Evolutionary conservation across 2,329 filamentous ascomycete genomes (phyloP).

Genomic region (Fusarium kyushuense): DNA sequence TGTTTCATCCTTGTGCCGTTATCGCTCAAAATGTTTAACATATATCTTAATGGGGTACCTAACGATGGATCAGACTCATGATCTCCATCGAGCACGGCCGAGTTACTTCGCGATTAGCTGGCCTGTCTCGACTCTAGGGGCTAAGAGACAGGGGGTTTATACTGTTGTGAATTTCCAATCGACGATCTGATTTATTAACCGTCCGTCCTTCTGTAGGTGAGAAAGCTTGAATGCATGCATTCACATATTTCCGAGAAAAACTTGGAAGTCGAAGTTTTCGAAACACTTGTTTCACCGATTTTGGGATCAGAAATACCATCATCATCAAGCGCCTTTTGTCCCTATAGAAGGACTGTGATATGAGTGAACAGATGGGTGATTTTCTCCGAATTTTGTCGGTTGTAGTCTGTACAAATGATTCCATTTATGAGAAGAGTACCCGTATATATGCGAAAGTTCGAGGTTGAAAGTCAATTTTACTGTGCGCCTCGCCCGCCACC

Average conservation of each 20-base stretch:
- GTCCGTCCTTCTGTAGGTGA: background rate
- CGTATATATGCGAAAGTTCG: background rate
- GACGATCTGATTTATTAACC: conserved; percentile 21
- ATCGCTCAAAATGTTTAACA: background rate
- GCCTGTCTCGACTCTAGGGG: conserved; percentile 22
- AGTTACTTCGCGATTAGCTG: conserved; percentile 36
- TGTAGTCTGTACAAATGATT: conserved; percentile 1
- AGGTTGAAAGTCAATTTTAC: conserved; percentile 2
- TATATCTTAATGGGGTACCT: background rate
- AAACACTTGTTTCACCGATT: conserved; percentile 19
- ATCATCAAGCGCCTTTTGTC: conserved; percentile 3
- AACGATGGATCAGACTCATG: conserved; percentile 27
- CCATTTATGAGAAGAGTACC: background rate
- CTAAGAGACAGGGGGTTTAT: conserved; percentile 33
- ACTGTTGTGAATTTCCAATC: conserved; percentile 9
- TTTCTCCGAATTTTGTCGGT: background rate
- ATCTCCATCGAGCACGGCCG: conserved; percentile 33
- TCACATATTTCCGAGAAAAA: background rate
- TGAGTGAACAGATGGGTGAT: background rate
- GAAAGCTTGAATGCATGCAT: conserved; percentile 15
- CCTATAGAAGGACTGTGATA: background rate
- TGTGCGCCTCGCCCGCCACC: conserved; percentile 30
- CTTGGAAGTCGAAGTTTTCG: background rate
- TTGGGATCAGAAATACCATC: background rate
- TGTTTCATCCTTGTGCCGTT: background rate